Evolutionary conservation across 2,329 filamentous ascomycete genomes (phyloP).

Genomic region (Pseudogymnoascus sp.): DNA sequence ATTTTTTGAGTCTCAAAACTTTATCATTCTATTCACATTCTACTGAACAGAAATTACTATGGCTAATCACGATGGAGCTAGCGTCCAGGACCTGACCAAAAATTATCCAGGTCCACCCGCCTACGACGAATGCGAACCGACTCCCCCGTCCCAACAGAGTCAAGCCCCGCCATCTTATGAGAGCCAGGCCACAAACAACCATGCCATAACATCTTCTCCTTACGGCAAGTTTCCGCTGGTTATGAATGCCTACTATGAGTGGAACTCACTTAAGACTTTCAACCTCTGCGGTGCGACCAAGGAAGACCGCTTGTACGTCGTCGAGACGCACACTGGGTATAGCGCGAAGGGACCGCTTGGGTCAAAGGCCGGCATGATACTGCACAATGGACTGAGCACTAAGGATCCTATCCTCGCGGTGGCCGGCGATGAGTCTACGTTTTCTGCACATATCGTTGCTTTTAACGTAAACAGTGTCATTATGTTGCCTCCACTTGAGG

Average conservation of each 20-base stretch:
- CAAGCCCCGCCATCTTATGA: background rate
- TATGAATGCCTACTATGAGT: conserved; percentile 18
- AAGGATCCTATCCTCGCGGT: conserved; percentile 19
- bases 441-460: background rate
- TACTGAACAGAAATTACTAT: background rate
- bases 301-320: conserved; percentile 17
- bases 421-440: conserved; percentile 12
- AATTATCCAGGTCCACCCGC: background rate
- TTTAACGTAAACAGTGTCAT: conserved; percentile 13
- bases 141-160: background rate
- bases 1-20: background rate
- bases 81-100: background rate
- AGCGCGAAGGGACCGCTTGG: conserved; percentile 14
- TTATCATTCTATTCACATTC: background rate
- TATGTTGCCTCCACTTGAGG: conserved; percentile 13
- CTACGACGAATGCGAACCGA: background rate
- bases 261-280: conserved; percentile 14
- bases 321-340: conserved; percentile 19
- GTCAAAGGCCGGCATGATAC: conserved; percentile 15
- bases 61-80: background rate
- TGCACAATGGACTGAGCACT: conserved; percentile 18
- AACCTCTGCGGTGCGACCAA: conserved; percentile 13
- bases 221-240: conserved; percentile 20
- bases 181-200: background rate
- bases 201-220: background rate